phyloP scores from a whole-genome alignment of 2,329 filamentous ascomycete species.

The Lasiodiplodia theobromae region DNA sequence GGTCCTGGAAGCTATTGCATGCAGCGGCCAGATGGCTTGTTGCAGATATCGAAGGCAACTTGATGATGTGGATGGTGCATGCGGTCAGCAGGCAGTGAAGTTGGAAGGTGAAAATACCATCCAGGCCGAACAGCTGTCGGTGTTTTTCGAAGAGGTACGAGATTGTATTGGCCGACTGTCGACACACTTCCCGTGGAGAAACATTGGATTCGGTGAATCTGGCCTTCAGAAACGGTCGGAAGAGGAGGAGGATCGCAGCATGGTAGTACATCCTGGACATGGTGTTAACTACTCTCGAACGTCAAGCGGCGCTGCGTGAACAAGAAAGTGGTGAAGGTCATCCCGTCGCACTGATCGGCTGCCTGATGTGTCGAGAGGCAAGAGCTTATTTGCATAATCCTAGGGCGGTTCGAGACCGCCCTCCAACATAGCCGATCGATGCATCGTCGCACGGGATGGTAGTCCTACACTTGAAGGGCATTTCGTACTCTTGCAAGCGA shows the following conservation, averaged over 20 bases:
- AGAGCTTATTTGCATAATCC: background rate
- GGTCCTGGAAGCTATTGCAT: slow-evolving; percentile 36
- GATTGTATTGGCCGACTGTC: slow-evolving; percentile 33
- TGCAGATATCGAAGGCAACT: slow-evolving; percentile 33
- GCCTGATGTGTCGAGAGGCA: background rate
- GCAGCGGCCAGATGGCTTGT: slow-evolving; percentile 56
- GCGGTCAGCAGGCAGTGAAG: slow-evolving; percentile 35
- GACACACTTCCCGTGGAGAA: slow-evolving; percentile 32
- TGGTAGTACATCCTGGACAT: slow-evolving; percentile 34
- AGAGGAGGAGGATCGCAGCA: slow-evolving; percentile 34
- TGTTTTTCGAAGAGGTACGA: slow-evolving; percentile 34
- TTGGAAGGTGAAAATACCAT: slow-evolving; percentile 35
- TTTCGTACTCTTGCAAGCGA: background rate
- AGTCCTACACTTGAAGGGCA: background rate
- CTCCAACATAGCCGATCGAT: background rate
- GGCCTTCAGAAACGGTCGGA: slow-evolving; percentile 35
- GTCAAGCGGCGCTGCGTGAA: background rate
- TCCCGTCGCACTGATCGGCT: background rate
- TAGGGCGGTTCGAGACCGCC: background rate
- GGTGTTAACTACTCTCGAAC: slow-evolving; percentile 1
- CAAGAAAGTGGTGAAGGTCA: background rate
- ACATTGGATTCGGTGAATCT: slow-evolving; percentile 33
- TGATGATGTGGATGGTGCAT: slow-evolving; percentile 36
- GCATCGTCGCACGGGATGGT: background rate
- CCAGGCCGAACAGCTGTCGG: slow-evolving; percentile 31